Percentiles rank a stretch among this genome's conserved stretches.
Conservation (phyloP, 2,329 filamentous ascomycete species). For the Epichloe brachyelytri region DNA sequence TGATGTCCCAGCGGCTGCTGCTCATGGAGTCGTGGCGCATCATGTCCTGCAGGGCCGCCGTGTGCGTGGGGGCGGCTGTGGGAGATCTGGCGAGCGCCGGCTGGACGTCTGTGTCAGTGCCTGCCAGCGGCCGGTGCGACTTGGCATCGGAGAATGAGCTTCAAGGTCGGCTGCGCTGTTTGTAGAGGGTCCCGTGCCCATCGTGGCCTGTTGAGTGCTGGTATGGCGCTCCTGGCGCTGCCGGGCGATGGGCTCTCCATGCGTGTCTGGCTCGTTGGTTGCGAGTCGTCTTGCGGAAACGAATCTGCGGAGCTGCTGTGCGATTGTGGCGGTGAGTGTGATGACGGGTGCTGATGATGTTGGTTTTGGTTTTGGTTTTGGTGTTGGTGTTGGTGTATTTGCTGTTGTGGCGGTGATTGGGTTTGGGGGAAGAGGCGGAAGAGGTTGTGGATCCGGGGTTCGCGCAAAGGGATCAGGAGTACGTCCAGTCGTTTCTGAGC, state of each 20-base stretch:
- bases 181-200: constrained; percentile 7
- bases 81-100: neutral
- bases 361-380: neutral
- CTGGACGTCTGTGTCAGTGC: constrained; percentile 1
- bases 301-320: constrained; percentile 14
- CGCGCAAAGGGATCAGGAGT: constrained; percentile 29
- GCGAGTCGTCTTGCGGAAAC: constrained; percentile 22
- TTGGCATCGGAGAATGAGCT: constrained; percentile 13
- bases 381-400: neutral
- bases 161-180: constrained; percentile 15
- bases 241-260: constrained; percentile 15
- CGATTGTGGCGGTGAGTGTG: neutral
- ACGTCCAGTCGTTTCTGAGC: constrained; percentile 37
- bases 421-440: constrained; percentile 1
- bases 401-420: neutral
- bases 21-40: constrained; percentile 10
- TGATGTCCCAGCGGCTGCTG: constrained; percentile 40
- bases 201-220: constrained; percentile 8
- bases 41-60: neutral
- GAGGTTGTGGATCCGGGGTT: constrained; percentile 25
- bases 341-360: neutral
- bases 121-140: constrained; percentile 16
- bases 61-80: neutral
- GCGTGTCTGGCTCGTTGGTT: constrained; percentile 12
- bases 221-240: constrained; percentile 6